Base-by-base conservation (phyloP, 148 eudicot species). In the Rhododendron ferrugineum region DNA sequence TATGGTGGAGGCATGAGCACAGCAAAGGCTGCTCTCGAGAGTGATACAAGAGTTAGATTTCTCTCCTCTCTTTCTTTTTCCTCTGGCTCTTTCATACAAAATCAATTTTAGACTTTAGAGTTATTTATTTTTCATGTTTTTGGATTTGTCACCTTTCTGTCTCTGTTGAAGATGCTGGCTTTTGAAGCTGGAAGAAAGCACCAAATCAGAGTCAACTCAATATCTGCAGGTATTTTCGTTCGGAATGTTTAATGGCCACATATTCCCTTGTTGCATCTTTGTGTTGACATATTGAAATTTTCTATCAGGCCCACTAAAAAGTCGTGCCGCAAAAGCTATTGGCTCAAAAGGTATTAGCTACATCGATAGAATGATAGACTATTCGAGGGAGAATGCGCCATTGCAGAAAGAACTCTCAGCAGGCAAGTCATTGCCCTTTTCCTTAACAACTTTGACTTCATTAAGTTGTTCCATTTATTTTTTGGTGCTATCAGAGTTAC, bases 1-100 rank as follows among this genome's bases (percentile, higher is more conserved):
- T 97, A 97, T 86, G 99, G 99, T 44, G 99, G 99, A 85, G 99
- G 99, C 86, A 97, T 97, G 99, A 97, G 98, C 88, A 95, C 99
- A 56, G 99, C 99, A 44, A 97, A 97, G 86, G 91, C 98, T 89
- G 99, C 99, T 83, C 87, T 97, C 60, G 99, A 97, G 92, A 97
- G 99, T 88, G 99, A 97, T 90, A 97, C 99, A 42, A 87, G 83
- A 88, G 99, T 97, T 68, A 83, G 93, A 14, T 28, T 83, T 86
- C 74, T 47, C 32, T 18, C 84, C 23, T 74, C 15, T 40, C 36
- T 80, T 22, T 68, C 52, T 79, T 79, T 70, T 0, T 44, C 73
- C 37, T 79, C 13, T 42, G 36, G 32, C 4, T 78, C 30, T 16
- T 74, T 44, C 32, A 56, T 68, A 30, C 15, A 36, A 18, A 62